Conservation (phyloP, 1,139 yeast genomes). For the Geotrichum australiense region DNA sequence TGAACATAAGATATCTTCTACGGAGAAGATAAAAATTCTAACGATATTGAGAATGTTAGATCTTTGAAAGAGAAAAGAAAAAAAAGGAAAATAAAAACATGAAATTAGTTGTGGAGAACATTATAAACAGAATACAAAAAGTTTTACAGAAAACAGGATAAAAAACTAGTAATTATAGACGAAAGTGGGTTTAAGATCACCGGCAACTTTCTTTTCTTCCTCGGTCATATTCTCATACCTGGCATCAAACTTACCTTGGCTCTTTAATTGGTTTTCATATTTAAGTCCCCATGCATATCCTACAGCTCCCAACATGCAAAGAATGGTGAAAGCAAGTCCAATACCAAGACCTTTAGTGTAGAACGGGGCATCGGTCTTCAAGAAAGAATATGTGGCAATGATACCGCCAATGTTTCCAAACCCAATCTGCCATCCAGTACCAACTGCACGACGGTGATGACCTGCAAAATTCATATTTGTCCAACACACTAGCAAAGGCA, state of each 20-base stretch:
- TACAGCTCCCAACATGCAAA: too few species aligned
- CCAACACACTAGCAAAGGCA: slow-evolving; percentile 38
- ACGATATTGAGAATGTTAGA: neutral
- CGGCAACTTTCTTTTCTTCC: slow-evolving; percentile 44
- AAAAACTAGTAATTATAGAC: slow-evolving; percentile 37
- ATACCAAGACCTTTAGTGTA: slow-evolving; percentile 54
- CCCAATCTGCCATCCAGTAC: slow-evolving; percentile 39
- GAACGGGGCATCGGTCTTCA: slow-evolving; percentile 50
- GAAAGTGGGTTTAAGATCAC: slow-evolving; percentile 63
- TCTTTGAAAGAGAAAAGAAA: neutral
- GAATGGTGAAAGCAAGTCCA: slow-evolving; percentile 44
- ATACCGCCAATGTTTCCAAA: slow-evolving; percentile 39
- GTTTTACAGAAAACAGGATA: neutral
- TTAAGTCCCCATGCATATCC: slow-evolving; percentile 40
- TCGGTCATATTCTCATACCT: slow-evolving; percentile 41
- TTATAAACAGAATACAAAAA: too few species aligned
- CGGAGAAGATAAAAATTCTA: neutral
- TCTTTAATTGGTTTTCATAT: slow-evolving; percentile 34
- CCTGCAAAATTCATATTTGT: slow-evolving; percentile 36
- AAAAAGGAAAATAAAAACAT: neutral
- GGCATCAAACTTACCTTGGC: slow-evolving; percentile 31
- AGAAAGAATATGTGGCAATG: slow-evolving; percentile 48
- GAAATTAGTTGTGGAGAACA: neutral
- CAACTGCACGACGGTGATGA: slow-evolving; percentile 36
- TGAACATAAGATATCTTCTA: too few species aligned